Evolutionary conservation across 345 rosid species (phyloP).

Genomic region (Ceriops tagal): DNA sequence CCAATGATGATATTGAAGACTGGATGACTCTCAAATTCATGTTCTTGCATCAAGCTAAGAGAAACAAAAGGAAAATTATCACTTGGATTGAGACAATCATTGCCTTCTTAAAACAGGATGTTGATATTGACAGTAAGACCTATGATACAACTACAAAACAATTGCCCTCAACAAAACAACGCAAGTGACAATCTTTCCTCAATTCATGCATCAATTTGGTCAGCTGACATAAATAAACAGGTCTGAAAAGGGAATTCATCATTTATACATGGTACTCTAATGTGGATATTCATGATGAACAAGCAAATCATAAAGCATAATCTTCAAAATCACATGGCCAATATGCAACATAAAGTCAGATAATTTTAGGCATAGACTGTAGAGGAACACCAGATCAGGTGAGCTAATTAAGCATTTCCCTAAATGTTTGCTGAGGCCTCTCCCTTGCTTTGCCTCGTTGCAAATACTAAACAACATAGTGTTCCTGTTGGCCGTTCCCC

Average conservation of each 20-base stretch:
- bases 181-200: neutral
- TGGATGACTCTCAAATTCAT: conserved; percentile 44
- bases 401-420: too few relatives aligned
- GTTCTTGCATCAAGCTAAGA: conserved; percentile 55
- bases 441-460: too few relatives aligned
- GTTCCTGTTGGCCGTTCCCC: too few relatives aligned
- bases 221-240: neutral
- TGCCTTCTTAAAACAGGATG: neutral
- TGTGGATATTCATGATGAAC: too few relatives aligned
- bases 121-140: neutral
- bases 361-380: too few relatives aligned
- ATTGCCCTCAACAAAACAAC: neutral
- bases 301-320: neutral
- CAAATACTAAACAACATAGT: too few relatives aligned
- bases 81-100: neutral
- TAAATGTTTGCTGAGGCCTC: too few relatives aligned
- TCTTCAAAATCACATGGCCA: too few relatives aligned
- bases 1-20: conserved; percentile 50
- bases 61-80: conserved; percentile 14
- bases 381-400: too few relatives aligned
- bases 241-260: neutral
- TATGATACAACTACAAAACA: neutral
- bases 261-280: too few relatives aligned
- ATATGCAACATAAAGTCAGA: too few relatives aligned
- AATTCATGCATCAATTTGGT: neutral